Percentiles rank a stretch among this genome's conserved stretches.
phyloP scores from a whole-genome alignment of 805 yeast species.

The Ogataea corticis region DNA sequence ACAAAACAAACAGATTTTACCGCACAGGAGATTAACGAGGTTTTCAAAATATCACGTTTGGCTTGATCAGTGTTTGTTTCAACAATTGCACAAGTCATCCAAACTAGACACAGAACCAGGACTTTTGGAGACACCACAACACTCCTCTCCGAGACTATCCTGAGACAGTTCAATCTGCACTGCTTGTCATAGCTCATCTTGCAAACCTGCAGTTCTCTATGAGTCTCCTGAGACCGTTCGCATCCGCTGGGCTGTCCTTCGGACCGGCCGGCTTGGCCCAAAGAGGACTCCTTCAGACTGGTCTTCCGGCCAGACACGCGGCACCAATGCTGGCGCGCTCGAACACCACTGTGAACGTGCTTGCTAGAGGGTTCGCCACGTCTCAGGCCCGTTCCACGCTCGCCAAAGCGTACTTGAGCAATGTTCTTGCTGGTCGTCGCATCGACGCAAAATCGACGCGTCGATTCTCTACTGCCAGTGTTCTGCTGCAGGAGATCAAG shows the following conservation, averaged over 20 bases:
- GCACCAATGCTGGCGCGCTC: background rate
- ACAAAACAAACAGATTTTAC: background rate
- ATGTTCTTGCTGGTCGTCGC: background rate
- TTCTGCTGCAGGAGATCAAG: background rate
- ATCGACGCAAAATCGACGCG: constrained; percentile 2
- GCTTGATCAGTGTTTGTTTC: no score
- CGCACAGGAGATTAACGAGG: no score
- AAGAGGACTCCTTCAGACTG: background rate
- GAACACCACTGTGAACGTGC: background rate
- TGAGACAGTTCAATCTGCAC: no score
- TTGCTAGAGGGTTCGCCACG: background rate
- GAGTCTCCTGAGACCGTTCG: constrained; percentile 4
- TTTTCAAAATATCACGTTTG: no score
- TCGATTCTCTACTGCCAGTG: background rate
- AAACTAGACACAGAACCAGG: background rate
- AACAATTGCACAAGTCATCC: no score
- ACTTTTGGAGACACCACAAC: background rate
- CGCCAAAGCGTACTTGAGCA: background rate
- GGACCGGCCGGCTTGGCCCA: background rate
- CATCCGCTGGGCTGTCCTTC: background rate
- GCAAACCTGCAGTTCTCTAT: background rate
- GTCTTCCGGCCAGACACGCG: background rate
- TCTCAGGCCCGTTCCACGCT: background rate
- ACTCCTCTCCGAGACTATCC: background rate
- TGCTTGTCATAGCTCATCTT: no score